Evolutionary conservation across 805 yeast species (phyloP).

Genomic region (Candida cerambycidarum): DNA sequence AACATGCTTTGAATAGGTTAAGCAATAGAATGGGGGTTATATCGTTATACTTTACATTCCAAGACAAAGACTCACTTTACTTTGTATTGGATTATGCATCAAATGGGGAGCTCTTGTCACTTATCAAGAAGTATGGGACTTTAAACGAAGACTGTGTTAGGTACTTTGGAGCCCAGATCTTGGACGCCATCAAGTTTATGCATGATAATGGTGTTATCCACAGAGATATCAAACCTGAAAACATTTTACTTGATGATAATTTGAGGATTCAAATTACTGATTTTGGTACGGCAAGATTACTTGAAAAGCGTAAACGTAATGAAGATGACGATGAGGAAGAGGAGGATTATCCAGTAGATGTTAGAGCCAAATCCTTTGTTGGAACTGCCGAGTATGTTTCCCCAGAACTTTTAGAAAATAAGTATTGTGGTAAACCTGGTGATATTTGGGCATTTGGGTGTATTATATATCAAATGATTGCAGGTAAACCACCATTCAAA

Average conservation of each 20-base stretch:
- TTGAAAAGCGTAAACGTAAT: constrained; percentile 40
- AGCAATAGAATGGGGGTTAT: constrained; percentile 62
- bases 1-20: constrained; percentile 71
- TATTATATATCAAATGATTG: constrained; percentile 60
- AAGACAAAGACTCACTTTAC: constrained; percentile 70
- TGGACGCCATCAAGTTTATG: constrained; percentile 71
- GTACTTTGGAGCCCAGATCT: constrained; percentile 70
- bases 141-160: constrained; percentile 66
- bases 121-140: constrained; percentile 69
- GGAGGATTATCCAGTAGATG: constrained; percentile 63
- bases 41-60: constrained; percentile 73
- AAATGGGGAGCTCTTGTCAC: constrained; percentile 69
- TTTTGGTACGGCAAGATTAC: constrained; percentile 78
- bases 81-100: constrained; percentile 78
- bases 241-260: constrained; percentile 62
- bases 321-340: constrained; percentile 39
- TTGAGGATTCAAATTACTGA: constrained; percentile 72
- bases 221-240: constrained; percentile 83
- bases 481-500: constrained; percentile 75
- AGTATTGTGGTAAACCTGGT: constrained; percentile 61
- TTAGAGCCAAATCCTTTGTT: constrained; percentile 75
- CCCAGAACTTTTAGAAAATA: constrained; percentile 74
- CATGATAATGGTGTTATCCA: constrained; percentile 77
- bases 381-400: constrained; percentile 76
- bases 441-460: constrained; percentile 67